Conservation (phyloP, 78 protist species). For the Emiliania huxleyi region DNA sequence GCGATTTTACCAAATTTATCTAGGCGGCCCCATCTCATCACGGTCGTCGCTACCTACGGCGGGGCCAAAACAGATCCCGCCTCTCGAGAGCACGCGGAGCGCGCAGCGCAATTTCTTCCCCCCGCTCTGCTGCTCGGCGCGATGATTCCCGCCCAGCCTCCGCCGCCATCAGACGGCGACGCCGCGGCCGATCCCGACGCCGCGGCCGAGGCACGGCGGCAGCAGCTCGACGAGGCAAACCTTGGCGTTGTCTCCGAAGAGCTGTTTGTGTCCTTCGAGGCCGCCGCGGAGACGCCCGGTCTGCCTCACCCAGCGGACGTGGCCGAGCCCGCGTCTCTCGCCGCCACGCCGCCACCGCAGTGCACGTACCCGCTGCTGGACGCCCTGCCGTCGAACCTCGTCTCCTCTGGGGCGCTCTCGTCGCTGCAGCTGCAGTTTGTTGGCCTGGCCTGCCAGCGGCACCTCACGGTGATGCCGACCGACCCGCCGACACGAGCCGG, state of each 20-base stretch:
- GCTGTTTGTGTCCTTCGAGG: not conserved
- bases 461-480: not conserved
- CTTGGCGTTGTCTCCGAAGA: not conserved
- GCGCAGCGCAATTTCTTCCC: too few species aligned
- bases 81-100: too few species aligned
- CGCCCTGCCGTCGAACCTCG: not conserved
- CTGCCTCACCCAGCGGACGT: not conserved
- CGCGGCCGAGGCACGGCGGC: not conserved
- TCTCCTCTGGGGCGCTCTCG: not conserved
- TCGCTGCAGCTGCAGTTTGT: not conserved
- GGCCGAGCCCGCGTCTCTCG: not conserved
- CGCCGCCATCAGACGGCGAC: too few species aligned
- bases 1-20: too few species aligned
- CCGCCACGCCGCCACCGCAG: not conserved
- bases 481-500: constrained; percentile 1
- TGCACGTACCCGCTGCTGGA: not conserved
- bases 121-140: too few species aligned
- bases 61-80: too few species aligned
- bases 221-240: not conserved
- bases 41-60: too few species aligned
- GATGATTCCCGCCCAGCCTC: too few species aligned
- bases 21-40: too few species aligned
- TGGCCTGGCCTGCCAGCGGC: not conserved
- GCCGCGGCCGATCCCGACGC: too few species aligned
- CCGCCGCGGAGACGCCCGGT: not conserved